Conservation (phyloP, 768 basidiomycete species). For the Russula compacta region DNA sequence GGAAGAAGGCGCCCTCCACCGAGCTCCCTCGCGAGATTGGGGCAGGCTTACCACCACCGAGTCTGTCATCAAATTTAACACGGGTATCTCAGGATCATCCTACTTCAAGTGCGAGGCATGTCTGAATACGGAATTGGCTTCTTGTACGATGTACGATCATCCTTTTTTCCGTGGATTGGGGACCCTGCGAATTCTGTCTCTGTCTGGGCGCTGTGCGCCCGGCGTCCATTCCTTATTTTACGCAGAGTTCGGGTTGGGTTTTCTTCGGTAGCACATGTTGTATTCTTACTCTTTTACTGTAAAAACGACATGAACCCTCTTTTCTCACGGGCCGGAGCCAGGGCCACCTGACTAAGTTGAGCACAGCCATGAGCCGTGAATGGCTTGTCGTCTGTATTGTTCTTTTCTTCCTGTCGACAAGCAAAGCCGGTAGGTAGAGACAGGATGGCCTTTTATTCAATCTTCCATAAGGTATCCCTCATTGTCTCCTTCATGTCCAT, state of each 20-base stretch:
- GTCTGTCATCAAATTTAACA: background rate
- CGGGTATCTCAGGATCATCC: background rate
- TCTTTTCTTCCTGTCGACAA: background rate
- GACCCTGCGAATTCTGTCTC: background rate
- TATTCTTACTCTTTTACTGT: background rate
- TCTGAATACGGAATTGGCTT: background rate
- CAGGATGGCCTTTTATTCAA: background rate
- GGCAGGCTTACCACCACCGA: background rate
- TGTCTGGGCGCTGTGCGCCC: slow-evolving; percentile 10
- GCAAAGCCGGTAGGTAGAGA: too few relatives aligned
- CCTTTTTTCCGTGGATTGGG: background rate
- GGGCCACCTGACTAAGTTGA: too few relatives aligned
- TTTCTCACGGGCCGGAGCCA: too few relatives aligned
- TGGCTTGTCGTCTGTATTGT: background rate
- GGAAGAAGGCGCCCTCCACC: background rate
- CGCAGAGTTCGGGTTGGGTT: background rate
- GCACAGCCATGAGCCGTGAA: too few relatives aligned
- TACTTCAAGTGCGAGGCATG: background rate
- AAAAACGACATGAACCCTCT: too few relatives aligned
- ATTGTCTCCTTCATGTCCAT: background rate
- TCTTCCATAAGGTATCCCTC: background rate
- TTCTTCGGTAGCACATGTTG: background rate
- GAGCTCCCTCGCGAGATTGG: background rate
- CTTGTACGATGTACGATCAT: background rate
- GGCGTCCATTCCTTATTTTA: slow-evolving; percentile 4